Base-by-base conservation (phyloP, 2,329 filamentous ascomycete species). In the Colletotrichum zoysiae region DNA sequence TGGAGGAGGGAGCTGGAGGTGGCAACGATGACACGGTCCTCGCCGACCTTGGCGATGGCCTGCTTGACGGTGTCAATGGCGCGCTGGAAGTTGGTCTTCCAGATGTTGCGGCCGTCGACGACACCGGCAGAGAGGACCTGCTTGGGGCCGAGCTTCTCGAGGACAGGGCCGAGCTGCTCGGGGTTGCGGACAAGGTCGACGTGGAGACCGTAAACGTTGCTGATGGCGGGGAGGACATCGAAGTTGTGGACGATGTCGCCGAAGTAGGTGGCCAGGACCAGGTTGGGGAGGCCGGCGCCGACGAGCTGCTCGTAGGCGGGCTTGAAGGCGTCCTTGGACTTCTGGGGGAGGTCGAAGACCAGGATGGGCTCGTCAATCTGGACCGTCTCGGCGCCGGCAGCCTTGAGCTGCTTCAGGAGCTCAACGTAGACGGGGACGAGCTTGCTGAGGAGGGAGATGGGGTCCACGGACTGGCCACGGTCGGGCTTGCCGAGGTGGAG, bases 161-260 rank as follows among this genome's bases (percentile, higher is more conserved):
- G 84, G 79, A 99, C 94, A 76, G 92, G 90, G 74, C 96, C 91
- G 75, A 99, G 92, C 88, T 99, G 96, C 89, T 98, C 95, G 67
- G 96, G 96, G 90, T 98, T 95, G 83, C 96, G 95, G 85, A 98
- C 96, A 77, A 98, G 92, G 85, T 99, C 96, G 77, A 98, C 82
- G 88, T 99, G 96, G 78, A 99, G 89, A 79, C 89, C 95, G 83
- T 97, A 90, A 50, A 74, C 56, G 65, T 74, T 73, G 73, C 50
- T 71, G 81, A 97, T 85, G 79, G 90, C 90, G 82, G 91, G 89
- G 81, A 94, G 90, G 79, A 99, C 85, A 80, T 98, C 95, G 78
- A 98, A 90, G 92, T 99, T 99, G 93, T 99, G 96, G 79, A 98
- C 94, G 77, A 99, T 95, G 85, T 99, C 96, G 87, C 96, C 96